Conservation (phyloP, 169 alveolate genomes). For the Eimeria praecox region DNA sequence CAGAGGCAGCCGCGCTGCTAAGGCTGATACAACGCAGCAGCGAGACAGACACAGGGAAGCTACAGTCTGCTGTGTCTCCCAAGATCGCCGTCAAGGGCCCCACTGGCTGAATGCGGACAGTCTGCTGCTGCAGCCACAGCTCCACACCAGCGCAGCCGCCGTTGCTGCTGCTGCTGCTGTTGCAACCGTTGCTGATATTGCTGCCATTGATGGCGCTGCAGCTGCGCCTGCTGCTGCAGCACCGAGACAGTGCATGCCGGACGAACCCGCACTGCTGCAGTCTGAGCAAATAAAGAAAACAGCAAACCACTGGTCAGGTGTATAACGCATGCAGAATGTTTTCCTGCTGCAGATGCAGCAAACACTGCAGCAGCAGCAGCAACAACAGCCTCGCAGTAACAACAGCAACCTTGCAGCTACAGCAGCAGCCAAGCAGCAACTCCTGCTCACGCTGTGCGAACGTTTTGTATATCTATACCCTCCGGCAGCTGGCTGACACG, state of each 20-base stretch:
- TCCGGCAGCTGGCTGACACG: conserved; percentile 6
- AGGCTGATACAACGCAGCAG: conserved; percentile 41
- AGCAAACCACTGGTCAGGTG: too few relatives aligned
- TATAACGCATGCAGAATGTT: background rate
- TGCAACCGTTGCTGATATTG: background rate
- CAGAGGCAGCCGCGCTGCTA: background rate
- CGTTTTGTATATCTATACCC: background rate
- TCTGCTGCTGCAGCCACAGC: conserved; percentile 64
- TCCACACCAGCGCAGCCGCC: background rate
- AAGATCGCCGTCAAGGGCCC: conserved; percentile 36
- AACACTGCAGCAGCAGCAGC: background rate
- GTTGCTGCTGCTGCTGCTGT: conserved; percentile 8
- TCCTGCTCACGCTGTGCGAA: conserved; percentile 4
- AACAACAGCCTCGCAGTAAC: background rate
- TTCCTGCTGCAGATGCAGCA: background rate
- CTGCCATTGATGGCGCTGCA: conserved; percentile 3
- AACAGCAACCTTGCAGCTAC: background rate
- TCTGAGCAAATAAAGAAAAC: background rate
- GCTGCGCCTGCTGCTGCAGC: conserved; percentile 43
- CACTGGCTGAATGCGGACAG: conserved; percentile 57
- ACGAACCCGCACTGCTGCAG: conserved; percentile 67
- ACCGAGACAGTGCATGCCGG: conserved; percentile 16
- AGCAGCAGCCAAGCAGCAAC: background rate
- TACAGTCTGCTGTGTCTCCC: conserved; percentile 21
- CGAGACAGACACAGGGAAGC: conserved; percentile 66